These are phyloP conservation scores for Closterium sp. DNA, from an alignment of 139 green algal species.

Conservation along the genomic window DNA sequence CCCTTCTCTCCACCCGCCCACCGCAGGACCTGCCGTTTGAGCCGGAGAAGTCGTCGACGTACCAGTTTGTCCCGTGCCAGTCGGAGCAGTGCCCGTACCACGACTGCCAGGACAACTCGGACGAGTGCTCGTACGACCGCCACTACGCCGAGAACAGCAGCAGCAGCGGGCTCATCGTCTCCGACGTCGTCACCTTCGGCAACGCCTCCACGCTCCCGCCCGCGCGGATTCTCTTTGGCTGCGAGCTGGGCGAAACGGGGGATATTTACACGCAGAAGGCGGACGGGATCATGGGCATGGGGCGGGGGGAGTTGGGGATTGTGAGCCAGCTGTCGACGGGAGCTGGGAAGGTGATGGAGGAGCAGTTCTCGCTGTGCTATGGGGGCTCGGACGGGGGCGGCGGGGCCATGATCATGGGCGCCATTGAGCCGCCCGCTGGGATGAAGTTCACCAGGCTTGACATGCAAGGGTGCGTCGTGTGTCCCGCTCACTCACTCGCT, in stretches of 20 bases:
- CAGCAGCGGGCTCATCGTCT: slow-evolving; percentile 45
- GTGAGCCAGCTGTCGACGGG: slow-evolving; percentile 67
- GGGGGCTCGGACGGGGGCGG: slow-evolving; percentile 65
- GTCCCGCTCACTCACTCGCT: too few species aligned
- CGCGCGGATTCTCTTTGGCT: slow-evolving; percentile 69
- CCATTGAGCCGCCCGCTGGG: not conserved
- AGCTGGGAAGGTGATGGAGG: slow-evolving; percentile 65
- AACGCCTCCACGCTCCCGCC: not conserved
- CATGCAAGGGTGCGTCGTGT: not conserved
- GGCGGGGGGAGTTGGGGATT: slow-evolving; percentile 51
- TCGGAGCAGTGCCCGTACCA: not conserved
- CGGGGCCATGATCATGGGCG: slow-evolving; percentile 69
- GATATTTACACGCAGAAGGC: slow-evolving; percentile 86
- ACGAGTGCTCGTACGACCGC: slow-evolving; percentile 75
- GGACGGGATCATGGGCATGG: slow-evolving; percentile 90
- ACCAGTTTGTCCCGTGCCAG: slow-evolving; percentile 7
- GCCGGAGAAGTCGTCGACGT: slow-evolving; percentile 16
- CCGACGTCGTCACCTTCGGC: slow-evolving; percentile 47
- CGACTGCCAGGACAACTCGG: not conserved
- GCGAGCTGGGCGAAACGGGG: slow-evolving; percentile 82
- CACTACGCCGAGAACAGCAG: slow-evolving; percentile 70
- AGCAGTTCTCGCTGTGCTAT: slow-evolving; percentile 87
- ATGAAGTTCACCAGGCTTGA: slow-evolving; percentile 22
- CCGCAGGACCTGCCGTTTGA: slow-evolving; percentile 22
- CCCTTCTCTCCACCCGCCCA: not conserved